Conservation (phyloP, 257 asterid genomes). For the Cinchona pubescens region DNA sequence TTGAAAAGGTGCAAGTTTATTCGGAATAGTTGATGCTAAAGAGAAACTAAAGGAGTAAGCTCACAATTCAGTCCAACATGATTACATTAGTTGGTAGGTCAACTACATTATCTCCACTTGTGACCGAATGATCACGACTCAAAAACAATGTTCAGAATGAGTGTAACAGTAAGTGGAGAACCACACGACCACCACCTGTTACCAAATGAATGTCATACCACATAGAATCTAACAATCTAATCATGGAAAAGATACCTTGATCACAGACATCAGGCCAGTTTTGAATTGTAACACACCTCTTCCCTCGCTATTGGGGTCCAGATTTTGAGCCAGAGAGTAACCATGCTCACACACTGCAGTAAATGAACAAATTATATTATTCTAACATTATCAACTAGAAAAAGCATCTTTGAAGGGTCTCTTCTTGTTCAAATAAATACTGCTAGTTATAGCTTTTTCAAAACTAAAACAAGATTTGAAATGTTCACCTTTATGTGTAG, state of each 20-base stretch:
- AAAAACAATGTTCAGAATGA: neutral
- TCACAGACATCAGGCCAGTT: constrained; percentile 97
- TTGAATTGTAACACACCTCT: constrained; percentile 98
- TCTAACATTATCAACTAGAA: neutral
- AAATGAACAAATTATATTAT: constrained; percentile 8
- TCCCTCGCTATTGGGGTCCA: constrained; percentile 98
- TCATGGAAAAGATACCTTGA: constrained; percentile 62
- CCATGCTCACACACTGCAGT: constrained; percentile 96
- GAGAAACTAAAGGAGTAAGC: neutral
- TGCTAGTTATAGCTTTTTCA: too few relatives aligned
- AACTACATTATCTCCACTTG: neutral
- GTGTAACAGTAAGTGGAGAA: neutral
- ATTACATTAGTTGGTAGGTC: too few relatives aligned
- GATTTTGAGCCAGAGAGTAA: constrained; percentile 90
- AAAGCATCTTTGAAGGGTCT: neutral
- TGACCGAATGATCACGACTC: neutral
- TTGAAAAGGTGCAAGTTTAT: neutral
- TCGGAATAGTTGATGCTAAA: neutral
- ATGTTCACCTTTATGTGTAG: neutral
- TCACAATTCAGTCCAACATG: neutral
- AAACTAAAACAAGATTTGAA: neutral
- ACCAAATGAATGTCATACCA: neutral
- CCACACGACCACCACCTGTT: neutral
- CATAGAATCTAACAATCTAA: neutral
- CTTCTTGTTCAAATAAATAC: neutral